Evolutionary conservation across 345 rosid genomes (phyloP).

Genomic region (Durio zibethinus): DNA sequence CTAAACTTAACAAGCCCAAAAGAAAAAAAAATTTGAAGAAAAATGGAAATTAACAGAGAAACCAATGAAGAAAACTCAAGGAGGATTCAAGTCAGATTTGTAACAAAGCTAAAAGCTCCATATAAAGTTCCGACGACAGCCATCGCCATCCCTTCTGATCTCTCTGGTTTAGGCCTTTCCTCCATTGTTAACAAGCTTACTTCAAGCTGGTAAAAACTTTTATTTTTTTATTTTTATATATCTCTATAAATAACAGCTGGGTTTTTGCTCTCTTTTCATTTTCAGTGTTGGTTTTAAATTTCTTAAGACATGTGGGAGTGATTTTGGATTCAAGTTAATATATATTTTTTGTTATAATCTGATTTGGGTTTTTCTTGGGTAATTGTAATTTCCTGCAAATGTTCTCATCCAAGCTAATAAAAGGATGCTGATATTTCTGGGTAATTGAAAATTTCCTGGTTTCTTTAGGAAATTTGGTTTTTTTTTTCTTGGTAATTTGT

Average conservation of each 20-base stretch:
- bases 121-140: conserved; percentile 51
- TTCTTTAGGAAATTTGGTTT: not conserved
- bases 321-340: not conserved
- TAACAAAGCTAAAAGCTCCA: conserved; percentile 69
- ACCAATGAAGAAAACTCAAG: conserved; percentile 34
- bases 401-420: not conserved
- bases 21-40: not conserved
- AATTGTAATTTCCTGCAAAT: not conserved
- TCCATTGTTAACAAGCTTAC: conserved; percentile 64
- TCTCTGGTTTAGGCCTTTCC: conserved; percentile 88
- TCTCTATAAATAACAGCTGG: not conserved
- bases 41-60: conserved; percentile 38
- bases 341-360: not conserved
- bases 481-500: not conserved
- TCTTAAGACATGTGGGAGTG: not conserved
- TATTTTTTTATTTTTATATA: not conserved
- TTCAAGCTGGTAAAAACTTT: conserved; percentile 24
- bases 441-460: not conserved
- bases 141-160: conserved; percentile 72
- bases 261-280: not conserved
- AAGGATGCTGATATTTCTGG: not conserved
- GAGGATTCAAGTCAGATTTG: conserved; percentile 74
- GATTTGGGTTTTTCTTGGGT: not conserved
- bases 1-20: not conserved
- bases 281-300: not conserved